Conservation (phyloP, 1,284 basidiomycete genomes). For the Moesziomyces sp. region DNA sequence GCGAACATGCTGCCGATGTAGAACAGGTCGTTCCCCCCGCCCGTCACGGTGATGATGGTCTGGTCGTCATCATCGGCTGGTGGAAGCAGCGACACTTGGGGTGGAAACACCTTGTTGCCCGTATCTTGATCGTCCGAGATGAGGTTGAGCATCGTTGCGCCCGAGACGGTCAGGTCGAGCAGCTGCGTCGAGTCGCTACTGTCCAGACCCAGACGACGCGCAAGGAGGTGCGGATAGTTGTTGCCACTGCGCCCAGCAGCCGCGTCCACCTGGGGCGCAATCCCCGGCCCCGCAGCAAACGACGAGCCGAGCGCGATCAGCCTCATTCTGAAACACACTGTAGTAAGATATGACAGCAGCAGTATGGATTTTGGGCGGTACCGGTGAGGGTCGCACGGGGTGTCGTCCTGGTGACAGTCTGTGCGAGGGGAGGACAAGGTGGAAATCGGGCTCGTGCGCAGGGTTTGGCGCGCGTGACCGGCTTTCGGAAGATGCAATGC, state of each 20-base stretch:
- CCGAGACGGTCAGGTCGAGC: conserved; percentile 27
- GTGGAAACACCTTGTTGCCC: conserved; percentile 16
- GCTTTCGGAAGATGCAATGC: neutral
- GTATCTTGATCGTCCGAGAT: conserved; percentile 18
- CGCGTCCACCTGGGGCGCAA: conserved; percentile 15
- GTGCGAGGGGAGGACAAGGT: neutral
- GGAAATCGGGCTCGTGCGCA: neutral
- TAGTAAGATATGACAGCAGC: too few relatives aligned
- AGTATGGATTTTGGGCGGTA: too few relatives aligned
- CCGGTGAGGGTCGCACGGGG: too few relatives aligned
- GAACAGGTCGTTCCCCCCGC: conserved; percentile 34
- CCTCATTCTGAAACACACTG: neutral
- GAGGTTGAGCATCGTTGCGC: conserved; percentile 26
- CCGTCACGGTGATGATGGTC: conserved; percentile 22
- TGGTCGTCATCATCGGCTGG: conserved; percentile 14
- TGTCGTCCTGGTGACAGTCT: too few relatives aligned
- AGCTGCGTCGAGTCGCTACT: conserved; percentile 2
- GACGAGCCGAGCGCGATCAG: conserved; percentile 29
- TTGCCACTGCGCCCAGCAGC: conserved; percentile 31
- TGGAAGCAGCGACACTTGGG: conserved; percentile 9
- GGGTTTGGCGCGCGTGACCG: too few relatives aligned
- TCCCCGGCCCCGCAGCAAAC: conserved; percentile 33
- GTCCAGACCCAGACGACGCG: conserved; percentile 16
- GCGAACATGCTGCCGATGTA: conserved; percentile 37
- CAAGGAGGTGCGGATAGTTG: conserved; percentile 31